Evolutionary conservation across 129 eudicot species (phyloP), one percentile per base, ranked within the genome.

Genomic region (Pittosporum tobira): DNA sequence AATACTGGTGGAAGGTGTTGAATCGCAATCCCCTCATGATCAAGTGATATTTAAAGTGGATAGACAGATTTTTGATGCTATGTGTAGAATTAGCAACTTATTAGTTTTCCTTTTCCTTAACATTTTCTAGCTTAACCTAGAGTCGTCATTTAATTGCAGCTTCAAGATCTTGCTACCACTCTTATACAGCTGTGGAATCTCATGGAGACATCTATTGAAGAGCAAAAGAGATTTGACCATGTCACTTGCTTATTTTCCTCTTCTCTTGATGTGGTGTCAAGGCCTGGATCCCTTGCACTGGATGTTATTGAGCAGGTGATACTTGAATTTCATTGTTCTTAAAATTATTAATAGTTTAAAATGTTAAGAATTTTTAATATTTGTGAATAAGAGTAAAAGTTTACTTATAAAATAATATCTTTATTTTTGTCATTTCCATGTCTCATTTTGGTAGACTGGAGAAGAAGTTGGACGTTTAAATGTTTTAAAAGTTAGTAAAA

Each of bases 161-260:
- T 83, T 72, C 82, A 87, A 74, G 80, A 77, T 54, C 71, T 82
- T 52, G 95, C 83, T 22, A 77, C 68, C 65, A 64, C 73, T 49
- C 83, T 87, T 50, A 66, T 72, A 4, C 85, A 79, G 64, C 79
- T 87, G 29, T 85, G 95, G 95, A 71, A 70, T 56, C 79, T 85
- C 67, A 63, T 85, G 83, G 95, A 85, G 12, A 75, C 75, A 24
- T 62, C 85, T 49, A 65, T 54, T 15, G 79, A 76, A 63, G 94
- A 81, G 44, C 80, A 71, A 54, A 64, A 36, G 29, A 71, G 57
- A 49, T 85, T 85, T 71, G 76, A 76, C 43, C 71, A 81, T 29
- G 70, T 76, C 63, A 78, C 81, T 22, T 58, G 77, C 72, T 73
- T 81, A 69, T 62, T 85, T 27, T 73, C 78, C 50, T 75, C 75